phyloP scores from a whole-genome alignment of 805 yeast species.

The Ogataea saltuana region DNA sequence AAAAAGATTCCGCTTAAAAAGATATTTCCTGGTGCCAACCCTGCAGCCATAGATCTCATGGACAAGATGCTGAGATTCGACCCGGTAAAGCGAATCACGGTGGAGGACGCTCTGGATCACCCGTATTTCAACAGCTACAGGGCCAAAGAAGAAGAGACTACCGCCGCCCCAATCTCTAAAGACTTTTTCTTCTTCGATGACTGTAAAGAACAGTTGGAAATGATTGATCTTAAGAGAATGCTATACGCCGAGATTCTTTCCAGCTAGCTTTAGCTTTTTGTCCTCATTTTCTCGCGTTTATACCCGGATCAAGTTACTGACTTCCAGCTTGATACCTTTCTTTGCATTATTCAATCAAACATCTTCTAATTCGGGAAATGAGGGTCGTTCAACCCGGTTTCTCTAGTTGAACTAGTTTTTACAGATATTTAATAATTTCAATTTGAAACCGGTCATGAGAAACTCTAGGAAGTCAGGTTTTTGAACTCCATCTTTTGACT shows the following conservation, averaged over 20 bases:
- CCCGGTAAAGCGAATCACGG: constrained; percentile 79
- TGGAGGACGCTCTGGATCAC: constrained; percentile 77
- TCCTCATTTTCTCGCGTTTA: background rate
- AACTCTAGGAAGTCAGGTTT: too few relatives aligned
- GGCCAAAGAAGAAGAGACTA: constrained; percentile 72
- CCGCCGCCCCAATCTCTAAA: constrained; percentile 51
- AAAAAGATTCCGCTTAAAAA: constrained; percentile 54
- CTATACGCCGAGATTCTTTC: constrained; percentile 53
- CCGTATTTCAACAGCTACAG: constrained; percentile 72
- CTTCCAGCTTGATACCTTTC: background rate
- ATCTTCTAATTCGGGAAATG: too few relatives aligned
- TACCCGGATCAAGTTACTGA: too few relatives aligned
- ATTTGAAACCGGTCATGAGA: too few relatives aligned
- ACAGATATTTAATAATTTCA: too few relatives aligned
- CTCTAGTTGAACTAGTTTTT: too few relatives aligned
- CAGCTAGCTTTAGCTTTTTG: constrained; percentile 13
- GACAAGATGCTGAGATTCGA: constrained; percentile 78
- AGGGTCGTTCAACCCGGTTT: too few relatives aligned
- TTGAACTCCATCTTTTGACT: too few relatives aligned
- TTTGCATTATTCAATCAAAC: too few relatives aligned
- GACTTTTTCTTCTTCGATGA: constrained; percentile 59
- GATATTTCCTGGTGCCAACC: constrained; percentile 51
- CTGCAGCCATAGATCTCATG: constrained; percentile 58
- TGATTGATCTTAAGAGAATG: constrained; percentile 52
- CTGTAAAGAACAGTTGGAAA: constrained; percentile 49